Conservation (phyloP, 805 yeast genomes). For the Trichomonascus vanleenenianus region DNA sequence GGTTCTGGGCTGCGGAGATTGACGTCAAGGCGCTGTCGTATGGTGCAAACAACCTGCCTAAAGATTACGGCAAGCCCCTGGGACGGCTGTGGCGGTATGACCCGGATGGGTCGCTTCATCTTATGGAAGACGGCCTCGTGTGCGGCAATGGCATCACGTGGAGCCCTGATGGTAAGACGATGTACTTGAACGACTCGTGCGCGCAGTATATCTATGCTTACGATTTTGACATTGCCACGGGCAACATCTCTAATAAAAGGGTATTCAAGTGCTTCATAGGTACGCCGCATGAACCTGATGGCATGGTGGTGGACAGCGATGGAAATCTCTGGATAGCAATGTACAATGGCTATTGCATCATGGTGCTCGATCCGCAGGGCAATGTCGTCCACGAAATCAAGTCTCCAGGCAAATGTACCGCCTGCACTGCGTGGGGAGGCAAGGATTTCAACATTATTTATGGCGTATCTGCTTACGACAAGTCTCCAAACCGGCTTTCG, state of each 20-base stretch:
- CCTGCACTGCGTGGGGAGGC: conserved; percentile 34
- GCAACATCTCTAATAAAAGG: conserved; percentile 29
- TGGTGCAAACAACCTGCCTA: conserved; percentile 23
- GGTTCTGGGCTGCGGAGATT: conserved; percentile 48
- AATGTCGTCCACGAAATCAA: conserved; percentile 20
- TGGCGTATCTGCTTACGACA: conserved; percentile 23
- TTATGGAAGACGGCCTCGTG: conserved; percentile 26
- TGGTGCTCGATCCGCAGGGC: conserved; percentile 24
- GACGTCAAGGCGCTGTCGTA: conserved; percentile 22
- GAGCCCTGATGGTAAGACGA: conserved; percentile 32
- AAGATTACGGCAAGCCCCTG: conserved; percentile 18
- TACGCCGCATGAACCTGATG: conserved; percentile 22
- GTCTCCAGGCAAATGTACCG: conserved; percentile 18
- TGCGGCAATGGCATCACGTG: conserved; percentile 58
- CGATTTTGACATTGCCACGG: conserved; percentile 33
- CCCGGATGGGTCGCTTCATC: conserved; percentile 26
- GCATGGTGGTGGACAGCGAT: conserved; percentile 20
- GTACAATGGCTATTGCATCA: conserved; percentile 20
- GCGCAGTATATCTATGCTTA: conserved; percentile 41
- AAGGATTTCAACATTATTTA: conserved; percentile 23
- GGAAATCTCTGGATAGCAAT: conserved; percentile 25
- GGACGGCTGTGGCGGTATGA: conserved; percentile 32
- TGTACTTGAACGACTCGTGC: conserved; percentile 49
- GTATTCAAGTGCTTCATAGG: conserved; percentile 18
- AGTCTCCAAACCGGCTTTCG: conserved; percentile 4